phyloP scores from a whole-genome alignment of 495 filamentous ascomycete species.

The Aeminium ludgeri region DNA sequence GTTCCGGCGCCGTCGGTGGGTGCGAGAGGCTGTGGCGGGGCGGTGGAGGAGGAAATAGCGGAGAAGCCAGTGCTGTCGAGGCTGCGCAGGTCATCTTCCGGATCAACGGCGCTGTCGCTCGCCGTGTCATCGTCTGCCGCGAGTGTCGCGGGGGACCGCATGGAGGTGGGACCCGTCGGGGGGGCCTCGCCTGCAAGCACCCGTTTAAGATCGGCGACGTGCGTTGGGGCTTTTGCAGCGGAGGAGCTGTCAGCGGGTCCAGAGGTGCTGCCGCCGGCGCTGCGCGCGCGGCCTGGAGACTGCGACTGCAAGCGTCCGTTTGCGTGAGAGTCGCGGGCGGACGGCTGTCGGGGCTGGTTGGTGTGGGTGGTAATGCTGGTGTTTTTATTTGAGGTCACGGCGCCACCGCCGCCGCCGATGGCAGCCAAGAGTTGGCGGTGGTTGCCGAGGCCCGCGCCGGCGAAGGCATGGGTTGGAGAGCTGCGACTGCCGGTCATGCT shows the following conservation, averaged over 20 bases:
- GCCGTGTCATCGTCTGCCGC: constrained; percentile 15
- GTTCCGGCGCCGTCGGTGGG: too few species aligned
- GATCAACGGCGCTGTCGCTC: constrained; percentile 21
- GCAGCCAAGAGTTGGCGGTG: constrained; percentile 10
- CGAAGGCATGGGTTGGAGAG: constrained; percentile 31
- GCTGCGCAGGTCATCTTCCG: constrained; percentile 7
- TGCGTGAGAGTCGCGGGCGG: background rate
- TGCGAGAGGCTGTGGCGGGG: too few species aligned
- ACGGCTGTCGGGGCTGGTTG: background rate
- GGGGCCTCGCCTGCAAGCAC: constrained; percentile 38
- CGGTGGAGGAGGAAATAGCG: too few species aligned
- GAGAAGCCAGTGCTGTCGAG: too few species aligned
- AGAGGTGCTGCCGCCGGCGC: constrained; percentile 1
- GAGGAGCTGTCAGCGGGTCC: constrained; percentile 31
- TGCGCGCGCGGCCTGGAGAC: constrained; percentile 6
- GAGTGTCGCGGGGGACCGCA: constrained; percentile 2
- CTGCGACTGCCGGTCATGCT: constrained; percentile 43
- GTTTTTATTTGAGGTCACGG: background rate
- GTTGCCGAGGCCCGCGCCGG: constrained; percentile 4
- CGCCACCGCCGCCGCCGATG: background rate
- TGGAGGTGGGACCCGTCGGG: background rate
- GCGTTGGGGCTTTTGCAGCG: constrained; percentile 22
- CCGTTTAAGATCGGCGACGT: constrained; percentile 73
- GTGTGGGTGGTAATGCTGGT: background rate
- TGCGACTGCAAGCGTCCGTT: constrained; percentile 5